Percentiles rank a stretch among this genome's conserved stretches.
Conservation (phyloP, 2,329 filamentous ascomycete species). For the Mycosphaerella sp. region DNA sequence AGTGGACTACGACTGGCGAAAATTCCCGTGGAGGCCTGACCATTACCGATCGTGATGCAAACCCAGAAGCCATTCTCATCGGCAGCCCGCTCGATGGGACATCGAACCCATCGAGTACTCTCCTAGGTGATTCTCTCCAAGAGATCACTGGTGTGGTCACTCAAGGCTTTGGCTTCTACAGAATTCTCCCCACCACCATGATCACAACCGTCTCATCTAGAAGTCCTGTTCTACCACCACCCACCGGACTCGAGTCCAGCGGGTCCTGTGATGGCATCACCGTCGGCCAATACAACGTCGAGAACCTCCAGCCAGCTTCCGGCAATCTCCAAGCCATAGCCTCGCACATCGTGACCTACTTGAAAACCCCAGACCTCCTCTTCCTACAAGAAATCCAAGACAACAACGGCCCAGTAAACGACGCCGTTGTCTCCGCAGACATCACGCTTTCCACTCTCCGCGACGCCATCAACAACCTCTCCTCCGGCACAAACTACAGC, state of each 20-base stretch:
- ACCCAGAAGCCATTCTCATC: slow-evolving; percentile 63
- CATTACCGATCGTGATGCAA: slow-evolving; percentile 57
- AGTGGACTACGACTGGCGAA: slow-evolving; percentile 57
- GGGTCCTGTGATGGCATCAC: slow-evolving; percentile 57
- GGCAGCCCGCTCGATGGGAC: slow-evolving; percentile 60
- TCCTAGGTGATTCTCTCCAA: slow-evolving; percentile 58
- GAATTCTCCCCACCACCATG: slow-evolving; percentile 58
- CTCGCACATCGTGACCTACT: slow-evolving; percentile 57
- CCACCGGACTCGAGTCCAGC: slow-evolving; percentile 50
- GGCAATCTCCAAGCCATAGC: slow-evolving; percentile 54
- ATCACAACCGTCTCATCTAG: slow-evolving; percentile 45
- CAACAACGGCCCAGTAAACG: slow-evolving; percentile 55
- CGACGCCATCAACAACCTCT: slow-evolving; percentile 44
- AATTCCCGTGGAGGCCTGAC: slow-evolving; percentile 62
- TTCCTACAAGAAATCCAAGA: slow-evolving; percentile 69
- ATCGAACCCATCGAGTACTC: slow-evolving; percentile 53
- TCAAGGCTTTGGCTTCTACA: slow-evolving; percentile 63
- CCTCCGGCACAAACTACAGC: slow-evolving; percentile 50
- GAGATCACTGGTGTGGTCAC: slow-evolving; percentile 64
- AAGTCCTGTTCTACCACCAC: slow-evolving; percentile 44
- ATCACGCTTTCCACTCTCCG: slow-evolving; percentile 53
- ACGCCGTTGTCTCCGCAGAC: slow-evolving; percentile 54
- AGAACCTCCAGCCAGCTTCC: slow-evolving; percentile 58
- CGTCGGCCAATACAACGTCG: slow-evolving; percentile 62
- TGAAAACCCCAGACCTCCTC: slow-evolving; percentile 58